phyloP scores from a whole-genome alignment of 2,329 filamentous ascomycete species.

The Botryotinia globosa region DNA sequence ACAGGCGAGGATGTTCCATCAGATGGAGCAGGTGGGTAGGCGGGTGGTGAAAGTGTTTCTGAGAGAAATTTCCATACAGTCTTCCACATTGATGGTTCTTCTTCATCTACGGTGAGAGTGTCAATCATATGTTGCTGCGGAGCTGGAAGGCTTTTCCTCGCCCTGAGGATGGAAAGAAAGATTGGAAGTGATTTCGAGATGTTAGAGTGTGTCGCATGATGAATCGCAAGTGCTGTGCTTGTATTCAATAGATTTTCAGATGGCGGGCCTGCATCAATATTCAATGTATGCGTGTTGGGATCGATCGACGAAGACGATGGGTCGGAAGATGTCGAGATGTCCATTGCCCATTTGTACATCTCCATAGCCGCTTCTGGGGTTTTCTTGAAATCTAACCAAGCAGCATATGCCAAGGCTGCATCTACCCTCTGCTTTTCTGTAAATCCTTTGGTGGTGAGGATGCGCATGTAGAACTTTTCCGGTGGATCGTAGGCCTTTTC shows the following conservation, averaged over 20 bases:
- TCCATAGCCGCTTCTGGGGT: slow-evolving; percentile 62
- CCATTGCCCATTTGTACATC: slow-evolving; percentile 73
- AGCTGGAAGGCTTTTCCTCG: slow-evolving; percentile 60
- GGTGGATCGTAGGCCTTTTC: slow-evolving; percentile 66
- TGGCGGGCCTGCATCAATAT: slow-evolving; percentile 52
- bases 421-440: slow-evolving; percentile 74
- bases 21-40: slow-evolving; percentile 67
- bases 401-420: slow-evolving; percentile 77
- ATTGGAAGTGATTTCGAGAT: slow-evolving; percentile 72
- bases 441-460: slow-evolving; percentile 78
- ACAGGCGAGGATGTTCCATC: slow-evolving; percentile 67
- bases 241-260: slow-evolving; percentile 73
- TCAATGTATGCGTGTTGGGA: slow-evolving; percentile 60
- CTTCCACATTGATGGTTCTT: slow-evolving; percentile 26
- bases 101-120: slow-evolving; percentile 23
- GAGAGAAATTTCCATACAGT: slow-evolving; percentile 36
- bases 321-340: slow-evolving; percentile 62
- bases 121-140: slow-evolving; percentile 33
- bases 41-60: slow-evolving; percentile 46
- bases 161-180: slow-evolving; percentile 78
- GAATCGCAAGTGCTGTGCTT: slow-evolving; percentile 74
- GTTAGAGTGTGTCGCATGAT: slow-evolving; percentile 69
- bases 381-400: slow-evolving; percentile 79
- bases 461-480: slow-evolving; percentile 75
- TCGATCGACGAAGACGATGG: slow-evolving; percentile 52